Evolutionary conservation across 78 protist genomes (phyloP).

Genomic region (Dictyostelium firmibasis): DNA sequence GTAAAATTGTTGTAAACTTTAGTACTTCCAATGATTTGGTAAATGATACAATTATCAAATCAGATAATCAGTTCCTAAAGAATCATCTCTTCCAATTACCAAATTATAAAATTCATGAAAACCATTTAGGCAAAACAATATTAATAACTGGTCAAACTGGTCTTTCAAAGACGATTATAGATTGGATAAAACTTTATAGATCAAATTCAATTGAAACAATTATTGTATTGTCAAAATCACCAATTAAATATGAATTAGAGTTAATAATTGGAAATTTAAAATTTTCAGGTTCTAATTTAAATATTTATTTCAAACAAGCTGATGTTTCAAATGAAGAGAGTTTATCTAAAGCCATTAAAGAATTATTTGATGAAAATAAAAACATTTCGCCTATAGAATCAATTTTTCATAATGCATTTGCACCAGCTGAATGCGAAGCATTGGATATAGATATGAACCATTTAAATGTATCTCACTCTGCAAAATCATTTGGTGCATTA

Average conservation of each 20-base stretch:
- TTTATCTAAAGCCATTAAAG: neutral
- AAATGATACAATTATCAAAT: neutral
- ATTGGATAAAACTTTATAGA: neutral
- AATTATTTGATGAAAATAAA: neutral
- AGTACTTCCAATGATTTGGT: neutral
- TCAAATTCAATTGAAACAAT: neutral
- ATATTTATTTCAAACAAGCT: neutral
- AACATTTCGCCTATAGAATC: neutral
- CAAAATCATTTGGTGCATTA: constrained; percentile 80
- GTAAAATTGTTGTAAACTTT: neutral
- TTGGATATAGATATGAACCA: neutral
- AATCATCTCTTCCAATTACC: neutral
- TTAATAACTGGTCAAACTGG: constrained; percentile 9
- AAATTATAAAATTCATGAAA: neutral
- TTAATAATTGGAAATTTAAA: neutral
- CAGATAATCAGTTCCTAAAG: neutral
- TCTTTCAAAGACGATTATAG: neutral
- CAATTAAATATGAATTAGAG: neutral
- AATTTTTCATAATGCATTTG: constrained; percentile 49
- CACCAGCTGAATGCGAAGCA: constrained; percentile 15
- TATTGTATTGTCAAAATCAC: constrained; percentile 2
- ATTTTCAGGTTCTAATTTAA: neutral
- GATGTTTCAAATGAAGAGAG: neutral
- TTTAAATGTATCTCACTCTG: neutral
- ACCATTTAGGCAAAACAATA: neutral